Evolutionary conservation across 1,139 yeast species (phyloP), one percentile per base, ranked within the genome.

Genomic region (Nakaseomyces delphensis): DNA sequence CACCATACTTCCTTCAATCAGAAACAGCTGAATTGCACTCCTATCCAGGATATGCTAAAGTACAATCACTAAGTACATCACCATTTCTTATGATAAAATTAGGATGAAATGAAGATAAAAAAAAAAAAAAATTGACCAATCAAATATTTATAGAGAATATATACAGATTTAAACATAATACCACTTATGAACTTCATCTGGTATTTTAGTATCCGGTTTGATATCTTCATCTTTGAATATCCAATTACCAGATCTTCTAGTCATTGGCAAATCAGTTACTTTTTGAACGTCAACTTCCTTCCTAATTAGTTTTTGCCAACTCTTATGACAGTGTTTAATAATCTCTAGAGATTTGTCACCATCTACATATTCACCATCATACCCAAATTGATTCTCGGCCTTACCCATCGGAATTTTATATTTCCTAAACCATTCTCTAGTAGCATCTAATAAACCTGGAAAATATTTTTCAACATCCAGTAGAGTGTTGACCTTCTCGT

Each of bases 321-420:
- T 83, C 56, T 74, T 75, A 55, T 79, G 73, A 60, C 95, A 84
- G 65, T 83, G 89, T 49, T 74, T 68, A 50, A 89, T 71, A 43
- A 86, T 72, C 49, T 75, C 76, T 53, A 81, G 67, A 25, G 96
- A 89, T 56, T 81, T 77, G 49, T 74, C 72, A 56, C 75, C 74
- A 69, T 76, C 74, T 63, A 79, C 73, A 68, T 83, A 83, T 60
- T 83, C 77, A 46, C 95, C 96, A 47, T 81, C 70, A 71, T 82
- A 84, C 15, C 93, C 95, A 62, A 89, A 89, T 59, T 75, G 75
- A 67, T 89, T 89, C 62, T 74, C 80, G 47, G 89, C 85, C 69
- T 89, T 89, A 31, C 95, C 96, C 58, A 84, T 93, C 35, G 98
- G 98, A 45, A 85, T 76, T 68, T 91, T 91, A 75, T 91, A 91